phyloP scores from a whole-genome alignment of 1,284 basidiomycete genomes.

The Baeospora myosura region DNA sequence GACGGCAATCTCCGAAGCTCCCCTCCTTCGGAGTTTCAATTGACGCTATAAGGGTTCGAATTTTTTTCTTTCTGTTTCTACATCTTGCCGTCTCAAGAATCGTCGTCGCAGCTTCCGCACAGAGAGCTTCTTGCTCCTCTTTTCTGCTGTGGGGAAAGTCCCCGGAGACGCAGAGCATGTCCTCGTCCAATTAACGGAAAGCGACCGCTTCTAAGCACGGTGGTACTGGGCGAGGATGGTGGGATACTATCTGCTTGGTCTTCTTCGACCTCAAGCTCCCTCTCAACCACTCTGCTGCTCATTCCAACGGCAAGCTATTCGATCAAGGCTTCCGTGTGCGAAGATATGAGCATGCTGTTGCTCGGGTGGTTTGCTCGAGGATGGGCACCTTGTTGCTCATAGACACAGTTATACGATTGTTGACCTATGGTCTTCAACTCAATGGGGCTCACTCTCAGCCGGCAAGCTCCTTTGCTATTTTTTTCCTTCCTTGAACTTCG shows the following conservation, averaged over 20 bases:
- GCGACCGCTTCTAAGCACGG: conserved; percentile 61
- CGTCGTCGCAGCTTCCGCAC: conserved; percentile 78
- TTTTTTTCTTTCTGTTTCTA: conserved; percentile 18
- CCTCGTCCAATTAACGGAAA: conserved; percentile 55
- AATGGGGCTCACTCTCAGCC: conserved; percentile 86
- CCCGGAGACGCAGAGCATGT: conserved; percentile 75
- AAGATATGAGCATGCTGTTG: conserved; percentile 68
- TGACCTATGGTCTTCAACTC: conserved; percentile 52
- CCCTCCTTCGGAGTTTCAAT: too few species aligned
- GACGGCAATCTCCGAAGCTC: too few species aligned
- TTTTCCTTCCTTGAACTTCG: conserved; percentile 45
- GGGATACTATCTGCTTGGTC: conserved; percentile 31
- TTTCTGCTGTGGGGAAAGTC: conserved; percentile 82
- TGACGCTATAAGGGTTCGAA: conserved; percentile 10
- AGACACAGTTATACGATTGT: conserved; percentile 83
- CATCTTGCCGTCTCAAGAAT: conserved; percentile 64
- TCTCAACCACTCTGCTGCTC: conserved; percentile 51
- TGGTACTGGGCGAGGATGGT: conserved; percentile 47
- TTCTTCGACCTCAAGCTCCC: conserved; percentile 27
- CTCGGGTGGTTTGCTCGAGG: conserved; percentile 33
- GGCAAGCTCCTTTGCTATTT: conserved; percentile 45
- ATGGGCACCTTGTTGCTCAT: conserved; percentile 66
- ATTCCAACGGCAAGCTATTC: conserved; percentile 26
- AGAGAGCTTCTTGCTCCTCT: conserved; percentile 39
- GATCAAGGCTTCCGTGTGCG: conserved; percentile 41